Percentiles rank a stretch among this genome's conserved stretches.
Conservation (phyloP, 768 basidiomycete species). For the Amanita thiersii region DNA sequence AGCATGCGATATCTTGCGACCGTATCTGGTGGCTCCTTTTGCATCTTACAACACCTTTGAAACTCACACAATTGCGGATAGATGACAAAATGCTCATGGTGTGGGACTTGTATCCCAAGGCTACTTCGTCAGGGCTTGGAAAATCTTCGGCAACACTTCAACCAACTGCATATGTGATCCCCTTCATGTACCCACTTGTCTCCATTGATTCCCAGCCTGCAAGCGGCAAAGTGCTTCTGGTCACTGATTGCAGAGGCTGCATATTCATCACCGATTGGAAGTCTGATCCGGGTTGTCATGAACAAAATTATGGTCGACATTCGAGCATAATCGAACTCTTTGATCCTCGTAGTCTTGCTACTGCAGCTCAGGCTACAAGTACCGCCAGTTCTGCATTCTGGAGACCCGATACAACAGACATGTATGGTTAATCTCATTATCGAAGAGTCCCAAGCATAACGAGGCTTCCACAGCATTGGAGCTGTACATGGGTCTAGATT, state of each 20-base stretch:
- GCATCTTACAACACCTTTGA: slow-evolving; percentile 3
- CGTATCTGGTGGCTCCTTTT: slow-evolving; percentile 49
- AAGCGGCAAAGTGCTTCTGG: slow-evolving; percentile 72
- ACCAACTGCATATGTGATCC: slow-evolving; percentile 70
- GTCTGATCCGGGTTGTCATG: slow-evolving; percentile 51
- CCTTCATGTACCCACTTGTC: slow-evolving; percentile 65
- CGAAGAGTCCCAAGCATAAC: not conserved
- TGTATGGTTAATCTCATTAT: slow-evolving; percentile 36
- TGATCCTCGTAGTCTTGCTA: slow-evolving; percentile 58
- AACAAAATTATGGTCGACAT: slow-evolving; percentile 50
- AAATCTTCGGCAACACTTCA: slow-evolving; percentile 40
- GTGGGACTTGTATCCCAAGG: slow-evolving; percentile 69
- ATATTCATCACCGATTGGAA: slow-evolving; percentile 82
- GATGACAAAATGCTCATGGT: slow-evolving; percentile 83
- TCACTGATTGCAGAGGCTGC: slow-evolving; percentile 67
- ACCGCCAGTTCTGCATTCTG: slow-evolving; percentile 57
- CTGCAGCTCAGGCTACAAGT: slow-evolving; percentile 35
- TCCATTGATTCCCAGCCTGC: slow-evolving; percentile 63
- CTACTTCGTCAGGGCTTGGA: slow-evolving; percentile 20
- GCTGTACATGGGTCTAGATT: slow-evolving; percentile 67
- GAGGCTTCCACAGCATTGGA: slow-evolving; percentile 45
- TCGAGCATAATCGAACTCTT: slow-evolving; percentile 62
- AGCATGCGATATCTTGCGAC: slow-evolving; percentile 70
- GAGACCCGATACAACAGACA: slow-evolving; percentile 60
- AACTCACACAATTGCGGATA: slow-evolving; percentile 17